Evolutionary conservation across 331 rosid genomes (phyloP), one percentile per base, ranked within the genome.

Genomic region (Rosa hybrid): DNA sequence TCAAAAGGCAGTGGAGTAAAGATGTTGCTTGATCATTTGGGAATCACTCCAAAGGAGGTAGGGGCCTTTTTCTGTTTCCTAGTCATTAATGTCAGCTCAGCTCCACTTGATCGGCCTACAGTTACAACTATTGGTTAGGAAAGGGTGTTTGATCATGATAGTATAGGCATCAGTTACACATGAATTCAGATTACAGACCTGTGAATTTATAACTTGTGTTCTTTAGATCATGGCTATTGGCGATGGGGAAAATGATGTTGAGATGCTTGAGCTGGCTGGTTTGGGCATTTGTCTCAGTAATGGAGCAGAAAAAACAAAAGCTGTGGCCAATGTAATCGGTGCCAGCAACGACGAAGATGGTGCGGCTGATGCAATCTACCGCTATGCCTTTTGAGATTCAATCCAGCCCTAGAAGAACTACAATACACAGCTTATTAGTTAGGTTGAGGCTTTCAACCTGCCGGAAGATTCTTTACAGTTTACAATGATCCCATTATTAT

Each of bases 181-280:
- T 27, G 30, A 27, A 27, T 27, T 27, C 30, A 27, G 30, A 27
- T 27, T 27, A 27, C 30, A 27, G 30, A 27, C 30, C 30, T 27
- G 30, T 27, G 30, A 27, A 27, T 27, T 27, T 27, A 27, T 27
- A 27, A 27, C 23, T 39, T 79, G 7, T 44, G 14, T 68, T n/a
- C 53, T 70, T 49, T 79, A 95, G 99, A 88, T 95, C 78, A 93
- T 95, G 99, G 99, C 98, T 75, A 89, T 95, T 80, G 99, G 99
- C 72, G 98, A 95, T 76, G 99, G 99, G 70, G 99, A 93, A 80
- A 95, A 95, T 83, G 99, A 95, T 54, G 49, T 88, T 2, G 98
- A 95, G 88, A 91, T 95, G 99, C 93, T 95, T 21, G 88, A 89
- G 87, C 83, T 95, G 84, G 98, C 97, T 84, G 87, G 94, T 83